Evolutionary conservation across 2,329 filamentous ascomycete species (phyloP).

Genomic region (Orbilia ellipsospora): DNA sequence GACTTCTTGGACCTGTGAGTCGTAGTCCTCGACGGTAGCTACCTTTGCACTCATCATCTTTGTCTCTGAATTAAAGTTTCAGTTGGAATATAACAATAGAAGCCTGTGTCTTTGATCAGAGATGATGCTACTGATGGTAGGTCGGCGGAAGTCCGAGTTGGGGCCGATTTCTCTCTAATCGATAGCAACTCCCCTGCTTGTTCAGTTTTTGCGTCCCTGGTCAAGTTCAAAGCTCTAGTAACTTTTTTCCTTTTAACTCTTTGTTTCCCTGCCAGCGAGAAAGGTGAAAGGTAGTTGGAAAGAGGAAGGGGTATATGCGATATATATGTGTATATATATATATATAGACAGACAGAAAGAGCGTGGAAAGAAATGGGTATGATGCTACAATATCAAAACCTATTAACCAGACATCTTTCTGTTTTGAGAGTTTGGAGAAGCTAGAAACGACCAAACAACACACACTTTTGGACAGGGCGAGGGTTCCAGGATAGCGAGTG

Average conservation of each 20-base stretch:
- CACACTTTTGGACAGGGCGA: conserved; percentile 45
- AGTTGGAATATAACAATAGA: conserved; percentile 31
- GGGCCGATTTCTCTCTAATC: conserved; percentile 30
- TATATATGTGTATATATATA: conserved; percentile 45
- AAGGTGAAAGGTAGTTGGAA: conserved; percentile 34
- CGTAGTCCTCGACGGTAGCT: conserved; percentile 58
- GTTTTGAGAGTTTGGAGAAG: conserved; percentile 31
- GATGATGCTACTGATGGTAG: conserved; percentile 11
- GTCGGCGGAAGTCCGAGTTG: conserved; percentile 24
- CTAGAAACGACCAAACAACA: conserved; percentile 49
- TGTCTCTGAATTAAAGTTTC: conserved; percentile 6
- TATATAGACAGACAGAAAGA: conserved; percentile 54
- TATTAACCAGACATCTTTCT: conserved; percentile 55
- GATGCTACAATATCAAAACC: conserved; percentile 54
- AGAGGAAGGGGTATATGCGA: conserved; percentile 33
- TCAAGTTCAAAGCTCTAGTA: conserved; percentile 50
- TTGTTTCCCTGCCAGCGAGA: conserved; percentile 50
- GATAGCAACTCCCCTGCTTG: conserved; percentile 51
- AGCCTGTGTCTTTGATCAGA: conserved; percentile 25
- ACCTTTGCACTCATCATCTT: conserved; percentile 46
- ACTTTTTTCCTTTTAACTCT: conserved; percentile 38
- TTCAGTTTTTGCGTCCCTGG: conserved; percentile 36
- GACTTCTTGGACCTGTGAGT: conserved; percentile 58
- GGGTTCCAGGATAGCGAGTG: conserved; percentile 55
- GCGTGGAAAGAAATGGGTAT: conserved; percentile 56